Evolutionary conservation across 108 stramenopile species (phyloP).

Genomic region (Skeletonema grethae): DNA sequence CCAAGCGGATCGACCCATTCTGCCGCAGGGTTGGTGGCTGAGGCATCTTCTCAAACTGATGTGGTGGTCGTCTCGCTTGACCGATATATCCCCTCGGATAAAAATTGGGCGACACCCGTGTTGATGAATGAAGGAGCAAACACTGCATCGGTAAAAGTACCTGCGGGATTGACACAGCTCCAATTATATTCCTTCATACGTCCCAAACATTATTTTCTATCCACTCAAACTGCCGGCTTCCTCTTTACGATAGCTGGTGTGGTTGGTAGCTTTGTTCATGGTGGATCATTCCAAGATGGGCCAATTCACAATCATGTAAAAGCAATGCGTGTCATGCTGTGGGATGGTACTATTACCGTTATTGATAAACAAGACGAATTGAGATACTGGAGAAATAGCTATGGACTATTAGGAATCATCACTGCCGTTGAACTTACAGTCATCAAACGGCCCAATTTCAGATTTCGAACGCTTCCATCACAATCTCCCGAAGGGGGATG

Average conservation of each 20-base stretch:
- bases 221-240: neutral
- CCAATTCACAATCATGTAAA: neutral
- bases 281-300: neutral
- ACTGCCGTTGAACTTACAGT: neutral
- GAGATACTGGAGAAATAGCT: neutral
- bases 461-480: neutral
- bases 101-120: neutral
- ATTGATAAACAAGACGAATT: neutral
- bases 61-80: constrained; percentile 3
- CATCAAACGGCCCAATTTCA: neutral
- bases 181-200: neutral
- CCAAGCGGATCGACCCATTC: neutral
- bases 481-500: neutral
- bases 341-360: neutral
- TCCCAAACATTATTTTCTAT: neutral
- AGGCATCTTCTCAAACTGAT: neutral
- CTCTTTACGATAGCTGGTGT: neutral
- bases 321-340: neutral
- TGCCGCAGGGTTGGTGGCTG: neutral
- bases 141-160: neutral
- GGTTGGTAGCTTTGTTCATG: neutral
- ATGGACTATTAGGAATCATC: neutral
- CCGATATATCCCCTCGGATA: neutral
- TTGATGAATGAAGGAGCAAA: constrained; percentile 1
- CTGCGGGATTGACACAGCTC: neutral